Conservation (phyloP, 306 rosid species). For the Citrullus amarus region DNA sequence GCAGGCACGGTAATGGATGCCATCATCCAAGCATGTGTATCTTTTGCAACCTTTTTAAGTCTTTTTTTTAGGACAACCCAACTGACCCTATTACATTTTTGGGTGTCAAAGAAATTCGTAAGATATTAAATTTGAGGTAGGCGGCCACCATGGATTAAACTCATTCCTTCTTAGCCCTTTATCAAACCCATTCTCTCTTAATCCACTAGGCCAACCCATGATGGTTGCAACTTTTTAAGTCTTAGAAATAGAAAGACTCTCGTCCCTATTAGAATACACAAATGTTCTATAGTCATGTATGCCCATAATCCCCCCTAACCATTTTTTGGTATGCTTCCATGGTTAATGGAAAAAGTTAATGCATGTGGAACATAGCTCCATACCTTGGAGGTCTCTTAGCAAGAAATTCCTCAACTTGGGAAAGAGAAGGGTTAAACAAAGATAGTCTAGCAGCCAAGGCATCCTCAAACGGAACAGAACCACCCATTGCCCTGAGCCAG, state of each 20-base stretch:
- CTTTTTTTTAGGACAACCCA: too few species aligned
- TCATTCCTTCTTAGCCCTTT: too few species aligned
- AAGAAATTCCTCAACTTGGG: conserved; percentile 77
- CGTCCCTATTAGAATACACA: neutral
- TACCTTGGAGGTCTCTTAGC: conserved; percentile 70
- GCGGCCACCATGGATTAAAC: too few species aligned
- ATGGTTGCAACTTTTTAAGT: too few species aligned
- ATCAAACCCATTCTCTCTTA: too few species aligned
- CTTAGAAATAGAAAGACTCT: neutral
- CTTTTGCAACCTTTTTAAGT: neutral
- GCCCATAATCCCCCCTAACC: neutral
- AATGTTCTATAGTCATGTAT: neutral
- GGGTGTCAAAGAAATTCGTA: too few species aligned
- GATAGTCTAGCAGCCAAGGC: conserved; percentile 91
- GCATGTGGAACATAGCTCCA: conserved; percentile 1
- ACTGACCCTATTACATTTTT: too few species aligned
- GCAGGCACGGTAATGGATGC: neutral
- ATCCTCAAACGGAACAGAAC: conserved; percentile 89
- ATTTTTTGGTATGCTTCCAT: neutral
- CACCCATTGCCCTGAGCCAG: conserved; percentile 79
- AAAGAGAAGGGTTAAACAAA: conserved; percentile 68
- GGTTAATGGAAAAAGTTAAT: neutral
- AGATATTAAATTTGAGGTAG: too few species aligned
- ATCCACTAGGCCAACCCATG: too few species aligned
- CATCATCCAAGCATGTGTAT: neutral